Conservation (phyloP, 1,139 yeast genomes). For the Kodamaea arcana region DNA sequence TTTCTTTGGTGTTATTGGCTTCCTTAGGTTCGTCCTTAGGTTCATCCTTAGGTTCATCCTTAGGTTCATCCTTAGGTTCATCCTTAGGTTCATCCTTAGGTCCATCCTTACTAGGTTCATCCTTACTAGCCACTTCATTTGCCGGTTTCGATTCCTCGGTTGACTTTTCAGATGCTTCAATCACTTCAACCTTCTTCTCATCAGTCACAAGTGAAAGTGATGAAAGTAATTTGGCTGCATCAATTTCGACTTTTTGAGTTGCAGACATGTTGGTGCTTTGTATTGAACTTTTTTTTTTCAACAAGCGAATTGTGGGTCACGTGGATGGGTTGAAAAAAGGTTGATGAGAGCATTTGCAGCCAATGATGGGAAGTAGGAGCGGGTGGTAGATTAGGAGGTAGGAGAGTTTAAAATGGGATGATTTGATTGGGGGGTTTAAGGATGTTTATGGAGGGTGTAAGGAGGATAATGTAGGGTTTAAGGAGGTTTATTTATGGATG, state of each 20-base stretch:
- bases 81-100: conserved; percentile 4
- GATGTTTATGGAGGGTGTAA: too few species aligned
- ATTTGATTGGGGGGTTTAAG: too few species aligned
- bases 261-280: conserved; percentile 12
- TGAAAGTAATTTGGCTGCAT: conserved; percentile 32
- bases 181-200: not conserved
- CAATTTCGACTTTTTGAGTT: conserved; percentile 20
- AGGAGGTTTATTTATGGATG: too few species aligned
- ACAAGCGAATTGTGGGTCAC: not conserved
- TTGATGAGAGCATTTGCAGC: too few species aligned
- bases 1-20: too few species aligned
- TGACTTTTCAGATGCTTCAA: not conserved
- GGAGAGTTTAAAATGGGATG: too few species aligned
- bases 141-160: conserved; percentile 1
- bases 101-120: conserved; percentile 1
- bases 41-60: conserved; percentile 6
- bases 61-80: conserved; percentile 2
- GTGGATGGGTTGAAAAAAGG: too few species aligned
- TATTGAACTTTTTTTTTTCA: not conserved
- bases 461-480: too few species aligned
- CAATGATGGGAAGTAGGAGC: too few species aligned
- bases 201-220: conserved; percentile 19
- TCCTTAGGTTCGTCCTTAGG: conserved; percentile 16
- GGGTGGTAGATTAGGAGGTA: too few species aligned
- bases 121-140: too few species aligned